Percentiles rank a stretch among this genome's conserved stretches.
phyloP scores from a whole-genome alignment of 2,329 filamentous ascomycete species.

The Hymenotorrendiella dingleyae region DNA sequence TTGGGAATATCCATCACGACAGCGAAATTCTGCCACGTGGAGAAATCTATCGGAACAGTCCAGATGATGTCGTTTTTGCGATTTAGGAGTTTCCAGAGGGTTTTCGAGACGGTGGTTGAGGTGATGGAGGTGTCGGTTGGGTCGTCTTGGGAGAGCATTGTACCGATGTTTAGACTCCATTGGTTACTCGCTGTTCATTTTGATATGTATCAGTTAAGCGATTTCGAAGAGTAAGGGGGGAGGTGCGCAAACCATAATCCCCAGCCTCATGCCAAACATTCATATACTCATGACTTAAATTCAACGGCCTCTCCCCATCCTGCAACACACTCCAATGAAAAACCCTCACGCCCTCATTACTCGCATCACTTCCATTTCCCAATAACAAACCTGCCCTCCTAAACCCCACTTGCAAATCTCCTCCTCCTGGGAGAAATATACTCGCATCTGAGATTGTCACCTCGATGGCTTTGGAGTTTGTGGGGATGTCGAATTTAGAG shows the following conservation, averaged over 20 bases:
- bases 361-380: conserved; percentile 44
- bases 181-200: conserved; percentile 47
- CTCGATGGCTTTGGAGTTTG: conserved; percentile 11
- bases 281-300: conserved; percentile 57
- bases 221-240: too few relatives aligned
- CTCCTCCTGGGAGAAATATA: conserved; percentile 46
- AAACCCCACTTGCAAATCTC: conserved; percentile 50
- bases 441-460: conserved; percentile 39
- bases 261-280: conserved; percentile 44
- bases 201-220: too few relatives aligned
- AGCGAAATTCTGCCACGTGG: conserved; percentile 55
- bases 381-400: conserved; percentile 49
- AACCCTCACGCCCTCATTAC: conserved; percentile 49
- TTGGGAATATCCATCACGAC: conserved; percentile 49
- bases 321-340: conserved; percentile 54
- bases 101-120: conserved; percentile 17
- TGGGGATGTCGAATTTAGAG: conserved; percentile 10
- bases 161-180: conserved; percentile 49
- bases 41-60: conserved; percentile 31
- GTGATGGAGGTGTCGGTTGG: conserved; percentile 38
- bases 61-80: conserved; percentile 39
- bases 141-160: conserved; percentile 38
- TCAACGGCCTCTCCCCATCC: conserved; percentile 45
- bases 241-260: too few relatives aligned
- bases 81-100: conserved; percentile 13